Evolutionary conservation across 495 filamentous ascomycete species (phyloP).

Genomic region (Tuber borchii): DNA sequence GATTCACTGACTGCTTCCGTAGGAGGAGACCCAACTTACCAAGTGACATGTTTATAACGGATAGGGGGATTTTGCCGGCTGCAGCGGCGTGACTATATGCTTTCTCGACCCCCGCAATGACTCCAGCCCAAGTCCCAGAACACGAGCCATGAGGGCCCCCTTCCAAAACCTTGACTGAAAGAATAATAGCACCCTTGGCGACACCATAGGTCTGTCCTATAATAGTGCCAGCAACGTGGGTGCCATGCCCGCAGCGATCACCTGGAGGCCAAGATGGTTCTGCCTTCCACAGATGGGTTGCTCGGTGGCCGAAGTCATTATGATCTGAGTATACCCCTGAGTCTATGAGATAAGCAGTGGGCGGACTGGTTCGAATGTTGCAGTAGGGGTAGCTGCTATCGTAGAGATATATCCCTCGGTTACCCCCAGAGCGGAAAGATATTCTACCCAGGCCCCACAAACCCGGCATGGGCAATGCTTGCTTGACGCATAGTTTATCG

Average conservation of each 20-base stretch:
- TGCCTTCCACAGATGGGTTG: conserved; percentile 10
- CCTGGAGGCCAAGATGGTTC: background rate
- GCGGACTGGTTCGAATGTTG: background rate
- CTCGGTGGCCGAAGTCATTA: conserved; percentile 19
- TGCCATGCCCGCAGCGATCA: conserved; percentile 53
- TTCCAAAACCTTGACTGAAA: conserved; percentile 61
- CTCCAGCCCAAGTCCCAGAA: conserved; percentile 52
- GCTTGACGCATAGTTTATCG: background rate
- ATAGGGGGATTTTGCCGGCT: conserved; percentile 41
- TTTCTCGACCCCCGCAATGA: conserved; percentile 57
- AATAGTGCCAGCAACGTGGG: conserved; percentile 63
- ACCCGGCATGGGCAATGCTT: background rate
- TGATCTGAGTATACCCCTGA: conserved; percentile 18
- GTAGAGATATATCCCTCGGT: conserved; percentile 11
- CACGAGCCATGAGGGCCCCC: conserved; percentile 40
- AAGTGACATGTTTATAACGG: conserved; percentile 41
- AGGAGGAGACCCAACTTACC: conserved; percentile 40
- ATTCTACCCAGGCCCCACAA: conserved; percentile 25
- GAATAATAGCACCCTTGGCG: conserved; percentile 55
- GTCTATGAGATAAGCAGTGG: conserved; percentile 26
- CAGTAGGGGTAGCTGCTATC: conserved; percentile 1
- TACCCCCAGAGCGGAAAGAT: conserved; percentile 4
- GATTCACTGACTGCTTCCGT: conserved; percentile 47
- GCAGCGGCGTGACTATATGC: conserved; percentile 50
- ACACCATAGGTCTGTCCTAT: conserved; percentile 59